phyloP scores from a whole-genome alignment of 139 green algal genomes.

The Coelastrella sp. region DNA sequence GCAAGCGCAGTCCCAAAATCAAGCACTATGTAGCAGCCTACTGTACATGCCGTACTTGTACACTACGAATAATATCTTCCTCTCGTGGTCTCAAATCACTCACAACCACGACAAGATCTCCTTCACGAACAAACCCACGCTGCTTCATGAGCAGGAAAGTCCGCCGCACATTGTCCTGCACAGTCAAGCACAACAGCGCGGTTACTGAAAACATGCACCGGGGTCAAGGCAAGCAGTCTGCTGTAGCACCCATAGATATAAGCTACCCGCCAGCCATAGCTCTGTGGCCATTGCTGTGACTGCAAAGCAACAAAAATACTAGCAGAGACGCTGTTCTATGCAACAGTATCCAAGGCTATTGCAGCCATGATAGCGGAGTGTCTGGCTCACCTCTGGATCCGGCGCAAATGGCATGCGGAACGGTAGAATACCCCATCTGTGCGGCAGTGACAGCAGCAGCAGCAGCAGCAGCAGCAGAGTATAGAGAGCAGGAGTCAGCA shows the following conservation, averaged over 20 bases:
- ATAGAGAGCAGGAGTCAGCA: conserved; percentile 18
- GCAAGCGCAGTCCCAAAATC: no score
- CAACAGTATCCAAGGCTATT: no score
- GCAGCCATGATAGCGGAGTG: no score
- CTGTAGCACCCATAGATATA: no score
- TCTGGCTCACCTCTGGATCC: conserved; percentile 19
- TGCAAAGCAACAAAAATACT: no score
- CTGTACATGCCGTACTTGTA: conserved; percentile 75
- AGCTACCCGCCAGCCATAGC: no score
- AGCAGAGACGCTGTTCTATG: no score
- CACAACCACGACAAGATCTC: conserved; percentile 84
- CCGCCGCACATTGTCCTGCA: conserved; percentile 67
- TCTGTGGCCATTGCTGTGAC: no score
- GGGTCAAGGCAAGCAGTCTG: no score
- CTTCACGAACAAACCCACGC: conserved; percentile 67
- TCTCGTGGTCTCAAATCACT: conserved; percentile 70
- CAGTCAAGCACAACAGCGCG: no score
- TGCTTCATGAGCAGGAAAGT: conserved; percentile 57
- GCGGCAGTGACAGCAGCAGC: conserved; percentile 46
- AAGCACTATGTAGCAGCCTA: not conserved
- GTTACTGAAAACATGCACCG: no score
- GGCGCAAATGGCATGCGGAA: not conserved
- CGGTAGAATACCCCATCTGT: conserved; percentile 36
- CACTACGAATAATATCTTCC: conserved; percentile 63
- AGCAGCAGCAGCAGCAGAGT: conserved; percentile 34